Conservation (phyloP, 148 eudicot genomes). For the Arbutus unedo region DNA sequence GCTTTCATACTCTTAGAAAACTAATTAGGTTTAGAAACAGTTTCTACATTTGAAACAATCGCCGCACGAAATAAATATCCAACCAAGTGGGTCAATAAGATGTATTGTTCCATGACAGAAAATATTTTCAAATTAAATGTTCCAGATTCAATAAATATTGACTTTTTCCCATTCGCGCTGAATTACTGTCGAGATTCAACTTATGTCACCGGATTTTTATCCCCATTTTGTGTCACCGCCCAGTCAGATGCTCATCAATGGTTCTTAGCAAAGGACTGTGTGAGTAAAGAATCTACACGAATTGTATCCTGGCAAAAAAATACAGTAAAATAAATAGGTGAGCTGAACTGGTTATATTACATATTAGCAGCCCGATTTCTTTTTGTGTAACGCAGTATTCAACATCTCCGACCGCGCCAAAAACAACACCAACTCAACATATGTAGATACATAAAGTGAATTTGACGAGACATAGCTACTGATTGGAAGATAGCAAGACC, state of each 20-base stretch:
- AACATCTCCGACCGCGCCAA: not conserved
- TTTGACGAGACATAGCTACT: not conserved
- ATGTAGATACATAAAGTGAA: not conserved
- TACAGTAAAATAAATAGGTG: too few species aligned
- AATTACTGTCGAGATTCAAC: not conserved
- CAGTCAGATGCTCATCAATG: too few species aligned
- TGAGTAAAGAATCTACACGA: too few species aligned
- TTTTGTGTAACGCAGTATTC: not conserved
- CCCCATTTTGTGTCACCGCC: too few species aligned
- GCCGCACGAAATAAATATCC: not conserved
- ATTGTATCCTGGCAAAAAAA: too few species aligned
- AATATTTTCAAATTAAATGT: not conserved
- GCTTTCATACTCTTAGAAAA: not conserved
- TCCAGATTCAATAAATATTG: not conserved
- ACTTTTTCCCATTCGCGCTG: not conserved
- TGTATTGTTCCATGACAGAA: not conserved
- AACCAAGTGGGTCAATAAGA: not conserved
- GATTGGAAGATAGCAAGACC: not conserved
- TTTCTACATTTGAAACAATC: not conserved
- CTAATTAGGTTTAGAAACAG: not conserved
- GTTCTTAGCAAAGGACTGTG: too few species aligned
- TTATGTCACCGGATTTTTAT: not conserved
- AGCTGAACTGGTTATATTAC: too few species aligned
- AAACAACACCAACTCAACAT: not conserved
- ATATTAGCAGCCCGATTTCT: not conserved